A percentile compares a stretch with the other conserved stretches of the same genome.
These are phyloP conservation scores for Hypoxylon cercidicola DNA, from an alignment of 495 filamentous ascomycete species.

Conservation along the genomic window DNA sequence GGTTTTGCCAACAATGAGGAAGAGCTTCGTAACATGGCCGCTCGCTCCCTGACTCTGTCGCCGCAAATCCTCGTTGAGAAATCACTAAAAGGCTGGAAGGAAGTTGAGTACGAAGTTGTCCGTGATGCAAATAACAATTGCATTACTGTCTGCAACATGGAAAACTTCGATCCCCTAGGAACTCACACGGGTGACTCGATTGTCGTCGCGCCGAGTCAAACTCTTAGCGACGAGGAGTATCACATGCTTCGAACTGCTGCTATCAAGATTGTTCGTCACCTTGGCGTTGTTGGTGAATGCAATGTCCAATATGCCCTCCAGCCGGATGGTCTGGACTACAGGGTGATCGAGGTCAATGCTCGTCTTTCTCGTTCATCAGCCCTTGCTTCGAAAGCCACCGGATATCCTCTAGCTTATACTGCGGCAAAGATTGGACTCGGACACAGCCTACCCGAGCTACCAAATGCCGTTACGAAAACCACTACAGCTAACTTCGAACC, in stretches of 20 bases:
- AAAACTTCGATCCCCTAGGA: conserved; percentile 97
- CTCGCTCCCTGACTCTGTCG: conserved; percentile 91
- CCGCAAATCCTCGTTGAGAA: conserved; percentile 98
- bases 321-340: conserved; percentile 93
- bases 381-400: conserved; percentile 96
- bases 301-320: conserved; percentile 98
- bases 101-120: conserved; percentile 97
- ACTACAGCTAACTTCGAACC: conserved; percentile 99
- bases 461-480: conserved; percentile 97
- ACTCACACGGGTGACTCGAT: conserved; percentile 98
- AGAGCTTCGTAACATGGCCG: conserved; percentile 91
- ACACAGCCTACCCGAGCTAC: conserved; percentile 92
- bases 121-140: conserved; percentile 95
- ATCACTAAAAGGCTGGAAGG: conserved; percentile 99
- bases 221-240: conserved; percentile 95
- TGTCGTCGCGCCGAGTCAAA: conserved; percentile 95
- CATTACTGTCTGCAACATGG: conserved; percentile 99
- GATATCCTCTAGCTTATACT: conserved; percentile 95
- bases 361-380: conserved; percentile 96
- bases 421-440: conserved; percentile 97
- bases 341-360: conserved; percentile 98
- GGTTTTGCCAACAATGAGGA: conserved; percentile 96
- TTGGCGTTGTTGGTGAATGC: conserved; percentile 96
- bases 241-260: conserved; percentile 98
- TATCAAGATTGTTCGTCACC: conserved; percentile 94